phyloP scores from a whole-genome alignment of 768 basidiomycete species.

The Jaapia argillacea region DNA sequence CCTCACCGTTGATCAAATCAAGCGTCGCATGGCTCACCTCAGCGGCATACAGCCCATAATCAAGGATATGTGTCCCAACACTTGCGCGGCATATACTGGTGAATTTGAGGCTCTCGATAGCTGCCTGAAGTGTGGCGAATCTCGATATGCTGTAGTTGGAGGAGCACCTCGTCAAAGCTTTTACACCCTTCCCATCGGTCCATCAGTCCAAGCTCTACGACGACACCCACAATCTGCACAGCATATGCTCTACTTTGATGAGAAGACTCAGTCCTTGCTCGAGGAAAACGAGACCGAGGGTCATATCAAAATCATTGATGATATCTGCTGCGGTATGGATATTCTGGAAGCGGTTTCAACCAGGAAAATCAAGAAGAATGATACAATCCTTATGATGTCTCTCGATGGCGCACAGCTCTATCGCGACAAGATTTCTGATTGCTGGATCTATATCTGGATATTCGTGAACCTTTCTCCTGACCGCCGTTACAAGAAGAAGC shows the following conservation, averaged over 20 bases:
- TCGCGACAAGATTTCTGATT: conserved; percentile 19
- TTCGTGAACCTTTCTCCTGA: conserved; percentile 14
- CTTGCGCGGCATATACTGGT: neutral
- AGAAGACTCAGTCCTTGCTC: conserved; percentile 4
- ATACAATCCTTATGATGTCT: conserved; percentile 12
- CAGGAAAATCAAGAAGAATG: conserved; percentile 6
- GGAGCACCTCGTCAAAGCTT: conserved; percentile 1
- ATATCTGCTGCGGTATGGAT: conserved; percentile 9
- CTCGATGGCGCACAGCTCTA: conserved; percentile 21
- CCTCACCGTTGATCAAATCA: conserved; percentile 6
- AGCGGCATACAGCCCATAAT: conserved; percentile 13
- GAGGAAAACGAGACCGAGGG: neutral
- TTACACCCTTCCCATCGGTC: conserved; percentile 3
- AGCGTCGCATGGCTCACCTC: conserved; percentile 5
- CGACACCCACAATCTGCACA: neutral
- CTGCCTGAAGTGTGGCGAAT: conserved; percentile 15
- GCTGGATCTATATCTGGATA: conserved; percentile 24
- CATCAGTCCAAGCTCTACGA: conserved; percentile 2
- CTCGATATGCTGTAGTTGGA: conserved; percentile 12
- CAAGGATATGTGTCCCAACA: conserved; percentile 16
- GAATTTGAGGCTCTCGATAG: conserved; percentile 1
- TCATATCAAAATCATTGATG: conserved; percentile 3
- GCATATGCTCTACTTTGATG: conserved; percentile 1
- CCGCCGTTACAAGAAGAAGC: conserved; percentile 19
- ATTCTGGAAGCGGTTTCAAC: conserved; percentile 5